phyloP scores from a whole-genome alignment of 371 early-diverging fungal species.

The Smittium culicis region DNA sequence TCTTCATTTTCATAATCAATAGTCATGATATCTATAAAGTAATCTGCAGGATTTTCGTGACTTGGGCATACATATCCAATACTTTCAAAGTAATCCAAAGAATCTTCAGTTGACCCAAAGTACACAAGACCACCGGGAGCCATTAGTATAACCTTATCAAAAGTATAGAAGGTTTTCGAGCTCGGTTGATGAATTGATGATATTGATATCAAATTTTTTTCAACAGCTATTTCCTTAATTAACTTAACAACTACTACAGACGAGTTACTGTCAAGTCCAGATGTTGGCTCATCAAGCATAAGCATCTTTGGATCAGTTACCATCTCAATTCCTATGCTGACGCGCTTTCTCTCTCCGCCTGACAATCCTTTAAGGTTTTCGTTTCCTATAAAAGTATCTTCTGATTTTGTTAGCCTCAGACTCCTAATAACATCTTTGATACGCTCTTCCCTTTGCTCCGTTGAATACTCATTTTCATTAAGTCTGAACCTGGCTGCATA shows the following conservation, averaged over 20 bases:
- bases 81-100: constrained; percentile 35
- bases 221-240: constrained; percentile 38
- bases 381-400: constrained; percentile 52
- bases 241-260: constrained; percentile 47
- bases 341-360: constrained; percentile 75
- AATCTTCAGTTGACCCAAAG: constrained; percentile 37
- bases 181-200: constrained; percentile 65
- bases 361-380: constrained; percentile 49
- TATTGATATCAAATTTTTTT: constrained; percentile 46
- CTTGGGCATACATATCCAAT: constrained; percentile 41
- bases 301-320: no score
- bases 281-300: no score
- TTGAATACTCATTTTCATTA: constrained; percentile 34
- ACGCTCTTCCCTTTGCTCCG: constrained; percentile 38
- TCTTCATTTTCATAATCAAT: constrained; percentile 21
- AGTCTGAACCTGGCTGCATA: constrained; percentile 39
- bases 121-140: no score
- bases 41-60: no score
- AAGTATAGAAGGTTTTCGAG: constrained; percentile 52
- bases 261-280: no score
- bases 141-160: constrained; percentile 54
- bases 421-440: constrained; percentile 40
- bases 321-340: no score
- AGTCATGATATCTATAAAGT: no score
- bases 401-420: no score